Conservation (phyloP, 2,329 filamentous ascomycete genomes). For the Diaporthe australafricana region DNA sequence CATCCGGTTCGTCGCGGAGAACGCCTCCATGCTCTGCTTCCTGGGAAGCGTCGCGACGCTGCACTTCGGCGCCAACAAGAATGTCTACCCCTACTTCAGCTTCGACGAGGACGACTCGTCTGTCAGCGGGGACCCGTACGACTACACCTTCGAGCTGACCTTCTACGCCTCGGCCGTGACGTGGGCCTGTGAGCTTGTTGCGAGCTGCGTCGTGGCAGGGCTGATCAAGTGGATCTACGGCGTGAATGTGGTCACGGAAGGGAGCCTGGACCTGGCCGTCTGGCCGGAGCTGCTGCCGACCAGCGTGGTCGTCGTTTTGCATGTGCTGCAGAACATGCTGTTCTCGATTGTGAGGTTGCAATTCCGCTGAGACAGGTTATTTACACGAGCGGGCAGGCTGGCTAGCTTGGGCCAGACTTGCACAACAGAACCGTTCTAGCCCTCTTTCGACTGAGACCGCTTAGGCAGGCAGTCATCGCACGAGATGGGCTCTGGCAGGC, state of each 20-base stretch:
- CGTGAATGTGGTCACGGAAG: conserved; percentile 73
- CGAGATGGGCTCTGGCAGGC: background rate
- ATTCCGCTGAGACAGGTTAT: conserved; percentile 56
- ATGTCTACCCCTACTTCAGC: conserved; percentile 77
- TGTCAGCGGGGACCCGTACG: conserved; percentile 50
- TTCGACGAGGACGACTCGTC: conserved; percentile 63
- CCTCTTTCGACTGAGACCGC: background rate
- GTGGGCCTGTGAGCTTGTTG: conserved; percentile 74
- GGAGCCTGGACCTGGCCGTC: conserved; percentile 71
- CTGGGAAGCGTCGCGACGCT: conserved; percentile 73
- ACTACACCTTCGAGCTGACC: conserved; percentile 72
- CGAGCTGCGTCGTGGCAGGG: conserved; percentile 69
- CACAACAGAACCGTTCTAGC: background rate
- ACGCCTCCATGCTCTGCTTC: conserved; percentile 76
- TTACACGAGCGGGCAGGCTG: background rate
- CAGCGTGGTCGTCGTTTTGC: conserved; percentile 73
- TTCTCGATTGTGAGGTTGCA: conserved; percentile 76
- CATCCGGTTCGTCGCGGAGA: conserved; percentile 75
- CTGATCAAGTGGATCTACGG: conserved; percentile 70
- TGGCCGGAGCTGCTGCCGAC: conserved; percentile 77
- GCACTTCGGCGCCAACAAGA: conserved; percentile 74
- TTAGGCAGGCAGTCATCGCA: background rate
- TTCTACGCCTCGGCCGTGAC: conserved; percentile 73
- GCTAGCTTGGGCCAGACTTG: background rate
- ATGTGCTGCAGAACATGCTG: conserved; percentile 79